These are phyloP conservation scores for Fusarium pseudonygamai DNA, from an alignment of 2,329 filamentous ascomycete species.

Conservation along the genomic window DNA sequence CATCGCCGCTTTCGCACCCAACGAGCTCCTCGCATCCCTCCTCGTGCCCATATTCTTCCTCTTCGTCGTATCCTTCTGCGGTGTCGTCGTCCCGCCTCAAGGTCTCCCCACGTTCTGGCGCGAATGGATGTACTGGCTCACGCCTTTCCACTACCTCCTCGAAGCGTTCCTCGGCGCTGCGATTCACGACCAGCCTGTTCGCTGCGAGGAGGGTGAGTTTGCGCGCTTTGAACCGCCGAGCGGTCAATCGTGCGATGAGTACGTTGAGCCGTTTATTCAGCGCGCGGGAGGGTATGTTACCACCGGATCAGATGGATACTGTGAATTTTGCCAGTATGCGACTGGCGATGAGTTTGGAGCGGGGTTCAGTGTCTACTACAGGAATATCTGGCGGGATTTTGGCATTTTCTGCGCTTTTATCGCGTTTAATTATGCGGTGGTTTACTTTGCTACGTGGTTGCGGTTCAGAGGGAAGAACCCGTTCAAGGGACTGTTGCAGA, in stretches of 20 bases:
- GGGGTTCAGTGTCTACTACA: constrained; percentile 68
- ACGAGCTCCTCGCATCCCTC: constrained; percentile 72
- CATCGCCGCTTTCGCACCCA: constrained; percentile 73
- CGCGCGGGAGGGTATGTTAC: constrained; percentile 69
- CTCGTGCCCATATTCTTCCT: constrained; percentile 76
- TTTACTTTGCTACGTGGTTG: constrained; percentile 53
- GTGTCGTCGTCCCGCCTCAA: constrained; percentile 71
- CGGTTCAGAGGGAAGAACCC: constrained; percentile 53
- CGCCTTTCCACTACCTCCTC: constrained; percentile 74
- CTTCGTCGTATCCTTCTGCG: constrained; percentile 76
- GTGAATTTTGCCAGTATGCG: constrained; percentile 71
- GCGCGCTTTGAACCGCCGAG: constrained; percentile 68
- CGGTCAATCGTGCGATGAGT: constrained; percentile 68
- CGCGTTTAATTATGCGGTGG: constrained; percentile 66
- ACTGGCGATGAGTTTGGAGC: constrained; percentile 68
- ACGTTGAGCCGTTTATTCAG: constrained; percentile 62
- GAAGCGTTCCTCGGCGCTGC: constrained; percentile 68
- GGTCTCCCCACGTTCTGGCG: constrained; percentile 71
- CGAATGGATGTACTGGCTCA: constrained; percentile 72
- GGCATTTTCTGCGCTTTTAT: constrained; percentile 72
- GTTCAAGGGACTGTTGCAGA: constrained; percentile 44
- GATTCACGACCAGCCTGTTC: constrained; percentile 63
- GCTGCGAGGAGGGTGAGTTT: constrained; percentile 65
- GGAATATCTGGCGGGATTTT: constrained; percentile 72
- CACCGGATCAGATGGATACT: constrained; percentile 63